Base-by-base conservation (phyloP, 1,139 yeast genomes). In the Candida neerlandica region DNA sequence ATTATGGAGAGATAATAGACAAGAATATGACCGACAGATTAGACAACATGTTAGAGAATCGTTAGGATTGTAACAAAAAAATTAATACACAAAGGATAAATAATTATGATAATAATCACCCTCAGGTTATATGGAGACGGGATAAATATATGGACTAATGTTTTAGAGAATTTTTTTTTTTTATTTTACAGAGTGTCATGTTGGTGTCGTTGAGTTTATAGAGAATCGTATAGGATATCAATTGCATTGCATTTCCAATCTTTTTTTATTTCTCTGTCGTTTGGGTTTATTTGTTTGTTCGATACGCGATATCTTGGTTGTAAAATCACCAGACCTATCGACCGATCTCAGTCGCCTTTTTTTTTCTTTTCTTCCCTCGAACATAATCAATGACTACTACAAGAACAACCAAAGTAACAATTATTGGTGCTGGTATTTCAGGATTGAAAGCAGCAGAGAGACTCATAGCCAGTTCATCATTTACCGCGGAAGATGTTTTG, bases 1-100 rank as follows among this genome's bases (percentile, higher is more conserved):
- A 69, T 77, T 94, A 57, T 92, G 97, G 96, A 79, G 99, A 66
- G 96, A 89, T 58, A 75, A 89, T 65, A 76, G 92, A 48, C 78
- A 71, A 3, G 85, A 80, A 58, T 94, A 84, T 63, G 80, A 86
- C 59, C 68, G 71, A 52, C 81, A 79, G 52, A 95, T 94, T 14
- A 78, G 81, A 49, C 65, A 66, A 29, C 89, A 86, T 58, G 95
- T 89, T 29, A 67, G 81, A 43, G 79, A 79, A 59, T 77, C 86
- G n/a, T 72, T 89, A 51, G 92, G 91, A 1, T 69, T 86, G 45
- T 84, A 65, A 21, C 27, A 23, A n/a, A n/a, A n/a, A n/a, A n/a
- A n/a, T n/a, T n/a, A n/a, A n/a, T n/a, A n/a, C n/a, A n/a, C n/a
- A n/a, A 23, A 23, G 27, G 5, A 10, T 23, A 23, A 23, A 21